These are phyloP conservation scores for Coemansia sp. DNA, from an alignment of 192 early-diverging fungal species.

Conservation along the genomic window DNA sequence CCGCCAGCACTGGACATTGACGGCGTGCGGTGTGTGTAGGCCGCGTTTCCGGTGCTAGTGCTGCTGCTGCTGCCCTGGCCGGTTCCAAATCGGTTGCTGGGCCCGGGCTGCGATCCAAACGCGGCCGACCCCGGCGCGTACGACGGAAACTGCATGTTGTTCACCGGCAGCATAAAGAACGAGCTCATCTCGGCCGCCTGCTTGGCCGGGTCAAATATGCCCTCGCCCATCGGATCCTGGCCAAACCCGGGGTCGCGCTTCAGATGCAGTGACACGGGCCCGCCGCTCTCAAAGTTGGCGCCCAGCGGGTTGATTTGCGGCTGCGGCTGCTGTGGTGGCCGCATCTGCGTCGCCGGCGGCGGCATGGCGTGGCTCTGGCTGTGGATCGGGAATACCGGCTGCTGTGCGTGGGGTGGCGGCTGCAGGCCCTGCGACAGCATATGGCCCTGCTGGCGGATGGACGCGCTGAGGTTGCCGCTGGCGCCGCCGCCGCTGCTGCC, in stretches of 20 bases:
- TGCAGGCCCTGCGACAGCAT: slow-evolving; percentile 6
- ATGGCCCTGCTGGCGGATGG: slow-evolving; percentile 15
- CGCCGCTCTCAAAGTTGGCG: slow-evolving; percentile 16
- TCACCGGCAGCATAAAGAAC: slow-evolving; percentile 39
- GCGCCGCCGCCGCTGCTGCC: slow-evolving; percentile 1
- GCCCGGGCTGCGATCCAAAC: slow-evolving; percentile 10
- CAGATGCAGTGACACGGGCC: slow-evolving; percentile 42
- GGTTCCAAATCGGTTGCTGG: slow-evolving; percentile 11
- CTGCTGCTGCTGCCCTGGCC: neutral
- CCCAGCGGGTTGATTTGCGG: slow-evolving; percentile 42
- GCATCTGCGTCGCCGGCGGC: slow-evolving; percentile 11
- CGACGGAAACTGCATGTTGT: slow-evolving; percentile 25
- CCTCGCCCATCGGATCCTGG: slow-evolving; percentile 23
- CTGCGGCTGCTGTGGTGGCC: slow-evolving; percentile 3
- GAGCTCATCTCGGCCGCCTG: slow-evolving; percentile 43
- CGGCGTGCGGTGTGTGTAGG: slow-evolving; percentile 19
- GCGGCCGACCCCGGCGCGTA: slow-evolving; percentile 2
- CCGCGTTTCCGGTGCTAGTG: slow-evolving; percentile 2
- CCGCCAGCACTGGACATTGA: slow-evolving; percentile 27
- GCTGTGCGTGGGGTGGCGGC: neutral
- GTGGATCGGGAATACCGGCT: slow-evolving; percentile 1
- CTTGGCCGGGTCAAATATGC: slow-evolving; percentile 42
- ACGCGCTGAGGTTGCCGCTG: neutral
- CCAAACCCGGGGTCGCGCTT: slow-evolving; percentile 51
- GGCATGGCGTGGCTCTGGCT: neutral